Conservation (phyloP, 306 rosid genomes). For the Trifolium dubium region DNA sequence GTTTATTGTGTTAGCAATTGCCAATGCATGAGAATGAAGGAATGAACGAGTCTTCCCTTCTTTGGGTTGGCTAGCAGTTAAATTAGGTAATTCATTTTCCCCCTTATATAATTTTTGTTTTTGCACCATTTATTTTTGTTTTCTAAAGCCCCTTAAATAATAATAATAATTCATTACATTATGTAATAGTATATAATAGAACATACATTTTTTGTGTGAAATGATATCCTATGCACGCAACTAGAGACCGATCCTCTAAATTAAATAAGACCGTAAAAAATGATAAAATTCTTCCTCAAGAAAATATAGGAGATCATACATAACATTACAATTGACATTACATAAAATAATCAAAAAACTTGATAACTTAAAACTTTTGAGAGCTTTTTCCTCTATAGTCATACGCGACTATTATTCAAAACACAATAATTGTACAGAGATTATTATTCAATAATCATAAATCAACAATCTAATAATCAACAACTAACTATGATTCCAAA, state of each 20-base stretch:
- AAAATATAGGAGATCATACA: too few species aligned
- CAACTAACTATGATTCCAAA: neutral
- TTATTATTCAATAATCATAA: conserved; percentile 24
- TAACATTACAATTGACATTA: too few species aligned
- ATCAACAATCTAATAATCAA: neutral
- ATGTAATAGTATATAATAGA: neutral
- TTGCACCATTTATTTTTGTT: neutral
- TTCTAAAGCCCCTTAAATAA: neutral
- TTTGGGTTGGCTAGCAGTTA: conserved; percentile 46
- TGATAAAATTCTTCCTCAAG: too few species aligned
- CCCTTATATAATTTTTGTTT: conserved; percentile 33
- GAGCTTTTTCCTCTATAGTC: too few species aligned
- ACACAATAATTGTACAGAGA: neutral
- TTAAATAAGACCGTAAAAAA: too few species aligned
- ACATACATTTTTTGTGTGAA: too few species aligned
- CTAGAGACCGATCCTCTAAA: too few species aligned
- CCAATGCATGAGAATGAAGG: conserved; percentile 21
- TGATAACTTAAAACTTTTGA: neutral
- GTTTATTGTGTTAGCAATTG: conserved; percentile 37
- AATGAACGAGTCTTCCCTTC: conserved; percentile 35
- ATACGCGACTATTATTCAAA: neutral
- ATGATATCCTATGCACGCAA: too few species aligned
- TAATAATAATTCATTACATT: neutral
- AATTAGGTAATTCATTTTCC: conserved; percentile 56
- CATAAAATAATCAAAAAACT: too few species aligned